Evolutionary conservation across 2,329 filamentous ascomycete genomes (phyloP).

Genomic region (Akanthomyces dipterigenus): DNA sequence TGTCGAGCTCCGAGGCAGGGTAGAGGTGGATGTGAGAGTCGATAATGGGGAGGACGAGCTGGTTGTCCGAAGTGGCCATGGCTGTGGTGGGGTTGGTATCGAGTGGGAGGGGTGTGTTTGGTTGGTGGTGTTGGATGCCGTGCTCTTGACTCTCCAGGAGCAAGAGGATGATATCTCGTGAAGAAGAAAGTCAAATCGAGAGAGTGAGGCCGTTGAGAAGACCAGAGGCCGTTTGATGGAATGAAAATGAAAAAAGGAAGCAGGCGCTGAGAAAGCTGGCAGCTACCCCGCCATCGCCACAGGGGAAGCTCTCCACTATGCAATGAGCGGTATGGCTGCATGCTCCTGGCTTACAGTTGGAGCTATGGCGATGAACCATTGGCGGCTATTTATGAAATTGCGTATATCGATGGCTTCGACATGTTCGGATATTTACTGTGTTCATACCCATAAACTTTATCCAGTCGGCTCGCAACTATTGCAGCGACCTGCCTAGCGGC

Average conservation of each 20-base stretch:
- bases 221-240: background rate
- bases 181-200: background rate
- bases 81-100: background rate
- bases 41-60: conserved; percentile 54
- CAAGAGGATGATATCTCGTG: background rate
- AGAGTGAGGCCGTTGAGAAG: background rate
- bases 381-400: background rate
- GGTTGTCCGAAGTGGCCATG: conserved; percentile 7
- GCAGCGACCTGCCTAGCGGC: background rate
- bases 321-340: background rate
- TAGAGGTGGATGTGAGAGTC: conserved; percentile 92
- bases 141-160: background rate
- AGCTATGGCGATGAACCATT: background rate
- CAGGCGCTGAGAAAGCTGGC: background rate
- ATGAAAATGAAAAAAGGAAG: background rate
- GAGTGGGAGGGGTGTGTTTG: background rate
- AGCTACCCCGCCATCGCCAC: conserved; percentile 7
- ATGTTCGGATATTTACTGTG: background rate
- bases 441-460: background rate
- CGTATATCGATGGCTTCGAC: background rate
- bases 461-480: background rate
- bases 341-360: background rate
- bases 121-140: background rate
- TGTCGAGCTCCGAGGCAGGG: conserved; percentile 57
- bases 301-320: conserved; percentile 8